These are phyloP conservation scores for Beauveria caledonica DNA, from an alignment of 2,329 filamentous ascomycete genomes.

Conservation along the genomic window DNA sequence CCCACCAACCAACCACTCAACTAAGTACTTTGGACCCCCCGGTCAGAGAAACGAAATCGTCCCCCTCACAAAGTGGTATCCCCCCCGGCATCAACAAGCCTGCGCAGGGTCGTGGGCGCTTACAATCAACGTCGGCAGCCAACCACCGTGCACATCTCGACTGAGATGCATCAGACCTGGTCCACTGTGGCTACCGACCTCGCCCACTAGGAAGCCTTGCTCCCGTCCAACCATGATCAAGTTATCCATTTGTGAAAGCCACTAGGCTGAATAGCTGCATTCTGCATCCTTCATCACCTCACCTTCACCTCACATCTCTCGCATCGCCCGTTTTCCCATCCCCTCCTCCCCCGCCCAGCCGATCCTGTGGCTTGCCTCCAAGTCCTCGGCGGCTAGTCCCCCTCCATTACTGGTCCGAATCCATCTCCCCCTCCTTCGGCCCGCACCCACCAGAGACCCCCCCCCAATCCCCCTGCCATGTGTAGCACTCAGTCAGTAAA, in stretches of 20 bases:
- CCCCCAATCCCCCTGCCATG: neutral
- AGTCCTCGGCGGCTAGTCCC: neutral
- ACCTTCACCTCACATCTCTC: neutral
- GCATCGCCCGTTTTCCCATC: neutral
- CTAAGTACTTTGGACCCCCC: neutral
- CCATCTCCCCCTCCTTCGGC: neutral
- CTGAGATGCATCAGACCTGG: neutral
- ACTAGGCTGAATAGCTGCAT: neutral
- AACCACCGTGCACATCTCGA: neutral
- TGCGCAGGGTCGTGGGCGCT: conserved; percentile 9
- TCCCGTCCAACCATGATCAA: neutral
- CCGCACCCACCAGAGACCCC: neutral
- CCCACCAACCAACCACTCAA: too few relatives aligned
- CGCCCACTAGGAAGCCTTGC: neutral
- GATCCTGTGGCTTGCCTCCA: neutral
- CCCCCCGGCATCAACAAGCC: neutral
- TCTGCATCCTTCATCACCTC: neutral
- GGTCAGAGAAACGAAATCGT: too few relatives aligned
- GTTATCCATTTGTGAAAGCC: too few relatives aligned
- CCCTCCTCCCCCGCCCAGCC: neutral
- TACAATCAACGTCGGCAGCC: conserved; percentile 2
- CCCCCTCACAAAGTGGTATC: neutral
- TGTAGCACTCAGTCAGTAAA: neutral
- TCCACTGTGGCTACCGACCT: neutral
- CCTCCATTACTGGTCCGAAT: neutral